These are phyloP conservation scores for Solanum pennellii DNA, from an alignment of 257 asterid genomes.

Conservation along the genomic window DNA sequence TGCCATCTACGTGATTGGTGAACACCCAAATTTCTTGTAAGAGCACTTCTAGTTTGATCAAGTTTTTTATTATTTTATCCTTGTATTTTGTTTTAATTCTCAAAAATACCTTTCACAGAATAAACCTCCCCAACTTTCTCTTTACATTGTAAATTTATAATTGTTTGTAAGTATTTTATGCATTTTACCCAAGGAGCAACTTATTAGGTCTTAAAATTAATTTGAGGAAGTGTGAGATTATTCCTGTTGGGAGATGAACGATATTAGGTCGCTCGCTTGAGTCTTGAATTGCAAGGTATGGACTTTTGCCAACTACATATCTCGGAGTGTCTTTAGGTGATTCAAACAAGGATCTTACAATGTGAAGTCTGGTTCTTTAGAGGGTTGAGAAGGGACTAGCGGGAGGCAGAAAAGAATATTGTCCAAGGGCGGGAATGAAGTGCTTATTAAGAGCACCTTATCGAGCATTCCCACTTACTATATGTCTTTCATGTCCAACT, in stretches of 20 bases:
- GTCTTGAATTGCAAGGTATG: not conserved
- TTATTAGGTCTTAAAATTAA: not conserved
- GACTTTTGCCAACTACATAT: not conserved
- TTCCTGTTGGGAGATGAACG: not conserved
- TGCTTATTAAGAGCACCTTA: not conserved
- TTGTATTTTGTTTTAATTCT: not conserved
- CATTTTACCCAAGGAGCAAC: not conserved
- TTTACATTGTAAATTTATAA: not conserved
- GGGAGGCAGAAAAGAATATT: no score
- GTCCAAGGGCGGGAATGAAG: not conserved
- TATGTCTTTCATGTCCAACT: not conserved
- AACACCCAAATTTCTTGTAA: not conserved
- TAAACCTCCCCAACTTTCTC: not conserved
- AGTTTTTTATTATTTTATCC: not conserved
- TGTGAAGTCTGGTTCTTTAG: not conserved
- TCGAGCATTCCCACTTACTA: not conserved
- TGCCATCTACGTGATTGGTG: not conserved
- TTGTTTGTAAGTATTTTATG: not conserved
- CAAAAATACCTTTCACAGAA: not conserved
- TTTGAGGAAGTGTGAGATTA: not conserved
- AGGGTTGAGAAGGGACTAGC: not conserved
- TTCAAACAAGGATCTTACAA: not conserved
- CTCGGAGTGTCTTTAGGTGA: not conserved
- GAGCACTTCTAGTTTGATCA: not conserved
- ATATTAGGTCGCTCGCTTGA: not conserved